Evolutionary conservation across 371 early-diverging fungal species (phyloP), one percentile per base, ranked within the genome.

Genomic region (Quaeritorhiza haematococci): DNA sequence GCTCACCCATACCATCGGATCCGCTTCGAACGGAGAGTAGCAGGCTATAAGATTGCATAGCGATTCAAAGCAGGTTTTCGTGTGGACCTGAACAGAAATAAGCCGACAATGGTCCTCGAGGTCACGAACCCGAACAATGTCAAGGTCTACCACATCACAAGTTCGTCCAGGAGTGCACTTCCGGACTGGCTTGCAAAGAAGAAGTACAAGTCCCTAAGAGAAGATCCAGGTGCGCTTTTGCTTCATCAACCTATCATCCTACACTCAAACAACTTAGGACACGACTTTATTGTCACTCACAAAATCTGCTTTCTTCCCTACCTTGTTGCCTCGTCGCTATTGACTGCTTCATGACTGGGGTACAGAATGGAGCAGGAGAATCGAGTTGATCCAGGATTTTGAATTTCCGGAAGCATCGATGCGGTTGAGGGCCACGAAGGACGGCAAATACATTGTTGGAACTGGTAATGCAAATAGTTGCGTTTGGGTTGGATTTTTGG

Each of bases 401-500:
- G 93, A 92, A 66, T 97, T 98, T 67, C 94, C 98, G n/a, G 93
- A 94, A 73, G 96, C 98, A 0, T 90, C 92, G 4, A 77, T 86
- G 27, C 80, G 84, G 56, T 76, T 99, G 49, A 87, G 89, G 58
- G 76, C 85, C 17, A 93, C 98, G 1, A 72, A 80, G 8, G 95
- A 98, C 73, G 89, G 93, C 41, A 83, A 91, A 43, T 86, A 79
- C 69, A 84, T 89, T 27, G 82, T 98, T 64, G 95, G 95, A 1
- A 93, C 96, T 3, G 99, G 98, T 70, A 55, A n/a, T n/a, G n/a
- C n/a, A n/a, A n/a, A n/a, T n/a, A n/a, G n/a, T n/a, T n/a, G n/a
- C n/a, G 35, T n/a, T n/a, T n/a, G n/a, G n/a, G n/a, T n/a, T n/a
- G n/a, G n/a, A n/a, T n/a, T n/a, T n/a, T n/a, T n/a, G n/a, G n/a